Evolutionary conservation across 1,284 basidiomycete species (phyloP), one percentile per base, ranked within the genome.

Genomic region (Ceratobasidium theobromae): DNA sequence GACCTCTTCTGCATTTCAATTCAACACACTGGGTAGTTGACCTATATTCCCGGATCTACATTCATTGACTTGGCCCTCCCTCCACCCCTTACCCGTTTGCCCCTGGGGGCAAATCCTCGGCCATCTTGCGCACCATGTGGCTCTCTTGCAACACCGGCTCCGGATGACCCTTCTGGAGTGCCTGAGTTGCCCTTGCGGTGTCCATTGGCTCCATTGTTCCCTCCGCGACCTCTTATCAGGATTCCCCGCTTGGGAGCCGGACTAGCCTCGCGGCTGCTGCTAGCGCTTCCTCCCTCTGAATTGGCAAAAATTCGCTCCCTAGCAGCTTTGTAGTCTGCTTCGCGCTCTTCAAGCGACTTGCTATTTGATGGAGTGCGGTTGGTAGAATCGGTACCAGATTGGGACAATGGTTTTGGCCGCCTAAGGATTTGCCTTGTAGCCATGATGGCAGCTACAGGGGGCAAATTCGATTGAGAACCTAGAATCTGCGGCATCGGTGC

Each of bases 251-350:
- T 64, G 16, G 60, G 60, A 16, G 60, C 49, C n/a, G 60, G 60
- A 32, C 60, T 64, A 1, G 21, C 60, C 28, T 64, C 60, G 12
- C 60, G 60, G 32, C 60, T 64, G n/a, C 30, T 52, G 12, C 48
- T 62, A 4, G 27, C 46, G 12, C 35, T 38, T 21, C 48, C 58
- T 12, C 57, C 57, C n/a, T 46, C 57, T 5, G 60, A 64, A 16
- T 43, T 64, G 23, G 67, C 67, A 53, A 71, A 71, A 25, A 71
- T 71, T 8, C 69, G 65, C 27, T 71, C 67, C 30, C 70, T 45
- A n/a, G 70, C 70, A 43, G 70, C 70, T 49, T 69, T 68, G 35
- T 71, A 71, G 8, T 67, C 68, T 18, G 70, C 70, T 40, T 71
- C 69, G 12, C 70, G 51, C 40, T 71, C 70, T 46, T 66, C 48